phyloP scores from a whole-genome alignment of 805 yeast genomes.

The Vanderwaltozyma yarrowii region DNA sequence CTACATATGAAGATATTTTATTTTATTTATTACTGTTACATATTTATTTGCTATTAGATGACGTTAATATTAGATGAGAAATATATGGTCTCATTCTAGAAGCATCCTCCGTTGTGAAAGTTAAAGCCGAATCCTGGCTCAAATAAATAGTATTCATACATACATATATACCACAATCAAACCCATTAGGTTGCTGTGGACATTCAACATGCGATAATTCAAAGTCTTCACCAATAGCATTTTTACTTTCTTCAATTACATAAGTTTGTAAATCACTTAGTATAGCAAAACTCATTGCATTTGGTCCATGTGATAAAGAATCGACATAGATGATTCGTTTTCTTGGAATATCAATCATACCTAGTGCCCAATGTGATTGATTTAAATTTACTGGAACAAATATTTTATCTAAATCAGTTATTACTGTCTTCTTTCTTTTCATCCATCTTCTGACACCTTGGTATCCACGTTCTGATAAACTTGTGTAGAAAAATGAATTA shows the following conservation, averaged over 20 bases:
- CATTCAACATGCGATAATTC: constrained; percentile 32
- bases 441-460: constrained; percentile 79
- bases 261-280: constrained; percentile 47
- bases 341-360: constrained; percentile 56
- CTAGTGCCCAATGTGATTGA: constrained; percentile 87
- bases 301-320: constrained; percentile 43
- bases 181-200: constrained; percentile 86
- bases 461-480: constrained; percentile 63
- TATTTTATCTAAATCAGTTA: constrained; percentile 52
- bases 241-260: constrained; percentile 55
- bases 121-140: constrained; percentile 39
- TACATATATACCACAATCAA: constrained; percentile 90
- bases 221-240: constrained; percentile 28
- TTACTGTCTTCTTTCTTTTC: constrained; percentile 57
- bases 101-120: constrained; percentile 64
- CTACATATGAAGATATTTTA: too few relatives aligned
- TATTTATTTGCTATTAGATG: not conserved
- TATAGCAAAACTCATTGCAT: constrained; percentile 28
- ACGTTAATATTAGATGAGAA: constrained; percentile 22
- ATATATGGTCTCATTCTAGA: constrained; percentile 43
- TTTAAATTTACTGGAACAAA: constrained; percentile 79
- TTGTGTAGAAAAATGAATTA: constrained; percentile 82
- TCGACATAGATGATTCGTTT: constrained; percentile 64
- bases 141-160: constrained; percentile 65
- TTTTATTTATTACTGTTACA: not conserved